Conservation (phyloP, 1,284 basidiomycete species). For the Wolfiporia cocos region DNA sequence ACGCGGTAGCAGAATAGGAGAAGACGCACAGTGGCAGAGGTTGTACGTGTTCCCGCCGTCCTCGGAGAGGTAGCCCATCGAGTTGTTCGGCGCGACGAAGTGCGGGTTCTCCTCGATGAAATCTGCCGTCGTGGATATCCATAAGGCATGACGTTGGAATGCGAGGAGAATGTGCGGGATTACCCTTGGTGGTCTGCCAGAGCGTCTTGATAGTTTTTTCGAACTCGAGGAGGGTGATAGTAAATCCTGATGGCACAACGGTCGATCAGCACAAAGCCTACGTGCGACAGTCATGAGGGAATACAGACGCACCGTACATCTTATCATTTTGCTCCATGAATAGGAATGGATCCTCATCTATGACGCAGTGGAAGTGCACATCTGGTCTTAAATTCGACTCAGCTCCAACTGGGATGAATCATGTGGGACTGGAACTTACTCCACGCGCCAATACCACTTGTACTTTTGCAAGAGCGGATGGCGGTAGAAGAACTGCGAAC, state of each 20-base stretch:
- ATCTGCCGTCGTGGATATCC: constrained; percentile 32
- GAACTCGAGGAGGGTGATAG: constrained; percentile 74
- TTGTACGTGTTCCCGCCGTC: constrained; percentile 67
- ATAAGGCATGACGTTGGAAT: not conserved
- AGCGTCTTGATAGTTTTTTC: constrained; percentile 68
- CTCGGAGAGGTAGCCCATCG: constrained; percentile 63
- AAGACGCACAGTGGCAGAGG: constrained; percentile 60
- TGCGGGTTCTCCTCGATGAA: constrained; percentile 61
- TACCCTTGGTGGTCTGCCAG: constrained; percentile 57
- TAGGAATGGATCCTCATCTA: constrained; percentile 69
- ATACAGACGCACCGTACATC: constrained; percentile 53
- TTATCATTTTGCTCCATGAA: constrained; percentile 74
- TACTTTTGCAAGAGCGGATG: constrained; percentile 42
- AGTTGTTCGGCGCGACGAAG: constrained; percentile 58
- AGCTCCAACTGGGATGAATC: not conserved
- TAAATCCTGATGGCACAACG: constrained; percentile 43
- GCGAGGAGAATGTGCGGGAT: not conserved
- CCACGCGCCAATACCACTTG: constrained; percentile 27
- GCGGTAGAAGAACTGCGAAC: constrained; percentile 70
- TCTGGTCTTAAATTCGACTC: constrained; percentile 39
- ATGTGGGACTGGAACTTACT: constrained; percentile 11
- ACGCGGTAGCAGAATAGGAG: not conserved
- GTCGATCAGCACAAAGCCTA: constrained; percentile 1
- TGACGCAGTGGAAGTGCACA: constrained; percentile 71
- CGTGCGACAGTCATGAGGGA: no score